Evolutionary conservation across 2,329 filamentous ascomycete species (phyloP).

Genomic region (Samsoniella hepiali): DNA sequence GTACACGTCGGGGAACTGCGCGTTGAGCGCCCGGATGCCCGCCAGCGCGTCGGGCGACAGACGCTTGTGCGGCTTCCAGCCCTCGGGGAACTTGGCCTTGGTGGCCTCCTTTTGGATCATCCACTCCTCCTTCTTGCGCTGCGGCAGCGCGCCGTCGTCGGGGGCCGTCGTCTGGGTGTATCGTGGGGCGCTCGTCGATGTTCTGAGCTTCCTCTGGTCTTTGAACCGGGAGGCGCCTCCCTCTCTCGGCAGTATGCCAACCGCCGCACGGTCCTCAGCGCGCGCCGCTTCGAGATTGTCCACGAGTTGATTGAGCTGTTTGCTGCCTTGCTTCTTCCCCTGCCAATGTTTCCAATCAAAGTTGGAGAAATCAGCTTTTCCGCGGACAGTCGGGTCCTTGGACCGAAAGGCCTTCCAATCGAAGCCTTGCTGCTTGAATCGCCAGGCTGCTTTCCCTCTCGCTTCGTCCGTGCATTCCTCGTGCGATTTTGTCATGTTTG

Average conservation of each 20-base stretch:
- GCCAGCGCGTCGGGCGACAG: slow-evolving; percentile 88
- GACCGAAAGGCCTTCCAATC: slow-evolving; percentile 16
- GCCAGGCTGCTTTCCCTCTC: slow-evolving; percentile 3
- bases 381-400: neutral
- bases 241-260: neutral
- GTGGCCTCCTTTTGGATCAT: slow-evolving; percentile 71
- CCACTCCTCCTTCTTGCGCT: slow-evolving; percentile 55
- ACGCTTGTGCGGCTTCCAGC: slow-evolving; percentile 80
- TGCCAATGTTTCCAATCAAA: slow-evolving; percentile 14
- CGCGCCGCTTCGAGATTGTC: slow-evolving; percentile 11
- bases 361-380: neutral
- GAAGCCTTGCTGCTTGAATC: slow-evolving; percentile 13
- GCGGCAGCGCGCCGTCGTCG: neutral
- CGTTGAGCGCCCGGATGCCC: slow-evolving; percentile 81
- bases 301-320: neutral
- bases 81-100: slow-evolving; percentile 72
- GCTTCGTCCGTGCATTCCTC: neutral
- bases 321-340: slow-evolving; percentile 5
- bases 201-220: neutral
- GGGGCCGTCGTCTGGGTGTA: too few relatives aligned
- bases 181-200: neutral
- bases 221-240: neutral
- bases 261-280: slow-evolving; percentile 1
- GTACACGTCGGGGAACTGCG: slow-evolving; percentile 72
- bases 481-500: neutral